Percentiles rank a stretch among this genome's conserved stretches.
Evolutionary conservation across 1,284 basidiomycete species (phyloP).

Genomic region (Leccinum fallax): DNA sequence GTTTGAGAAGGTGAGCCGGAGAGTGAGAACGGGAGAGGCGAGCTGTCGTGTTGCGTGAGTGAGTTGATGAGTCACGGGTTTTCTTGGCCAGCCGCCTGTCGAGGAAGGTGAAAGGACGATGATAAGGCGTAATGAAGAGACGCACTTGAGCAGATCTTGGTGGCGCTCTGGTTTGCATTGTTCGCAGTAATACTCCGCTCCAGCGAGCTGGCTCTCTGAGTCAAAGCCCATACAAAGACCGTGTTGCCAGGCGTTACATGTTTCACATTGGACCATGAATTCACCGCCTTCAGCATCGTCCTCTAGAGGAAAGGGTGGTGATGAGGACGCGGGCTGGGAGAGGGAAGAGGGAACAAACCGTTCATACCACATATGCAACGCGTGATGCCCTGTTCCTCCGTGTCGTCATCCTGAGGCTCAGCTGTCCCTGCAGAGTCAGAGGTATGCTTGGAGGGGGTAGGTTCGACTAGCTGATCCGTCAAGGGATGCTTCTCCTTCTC

Average conservation of each 20-base stretch:
- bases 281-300: conserved; percentile 82
- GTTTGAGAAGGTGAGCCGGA: conserved; percentile 58
- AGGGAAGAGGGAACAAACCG: conserved; percentile 54
- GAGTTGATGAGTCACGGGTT: conserved; percentile 64
- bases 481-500: conserved; percentile 36
- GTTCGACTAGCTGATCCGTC: conserved; percentile 29
- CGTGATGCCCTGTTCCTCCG: conserved; percentile 85
- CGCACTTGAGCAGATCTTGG: conserved; percentile 73
- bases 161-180: conserved; percentile 90
- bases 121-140: conserved; percentile 16
- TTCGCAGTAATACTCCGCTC: conserved; percentile 91
- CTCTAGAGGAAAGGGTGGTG: conserved; percentile 41
- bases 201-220: conserved; percentile 80
- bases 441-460: conserved; percentile 32
- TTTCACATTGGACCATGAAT: conserved; percentile 98
- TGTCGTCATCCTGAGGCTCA: conserved; percentile 49
- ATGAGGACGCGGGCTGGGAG: conserved; percentile 16
- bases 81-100: conserved; percentile 63
- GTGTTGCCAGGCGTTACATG: conserved; percentile 98
- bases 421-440: conserved; percentile 38
- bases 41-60: conserved; percentile 52
- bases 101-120: conserved; percentile 13
- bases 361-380: conserved; percentile 92
- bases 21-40: conserved; percentile 78
- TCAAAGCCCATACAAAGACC: conserved; percentile 95